Base-by-base conservation (phyloP, 1,284 basidiomycete genomes). In the Ganoderma boninense region DNA sequence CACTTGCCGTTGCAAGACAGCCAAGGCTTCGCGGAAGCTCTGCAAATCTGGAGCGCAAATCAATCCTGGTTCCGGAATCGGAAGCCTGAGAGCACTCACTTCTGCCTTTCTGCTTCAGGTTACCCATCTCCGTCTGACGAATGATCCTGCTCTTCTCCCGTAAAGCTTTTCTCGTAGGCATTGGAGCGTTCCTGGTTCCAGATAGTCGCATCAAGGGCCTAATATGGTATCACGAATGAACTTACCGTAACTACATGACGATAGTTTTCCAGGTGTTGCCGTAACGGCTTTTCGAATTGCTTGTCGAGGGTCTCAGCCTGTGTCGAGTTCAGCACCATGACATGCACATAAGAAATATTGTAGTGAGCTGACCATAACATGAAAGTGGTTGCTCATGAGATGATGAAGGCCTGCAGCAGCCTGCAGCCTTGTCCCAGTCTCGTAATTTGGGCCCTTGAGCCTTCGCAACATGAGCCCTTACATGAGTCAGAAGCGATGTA, bases 371-470 rank as follows among this genome's bases (percentile, higher is more conserved):
- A 94, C 95, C 77, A 98, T 84, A 66, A 98, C 89, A 80, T 96
- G 95, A 87, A 95, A 96, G 77, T 97, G 95, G 81, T 97, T 97
- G 67, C 93, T 92, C 77, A 97, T 93, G 74, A 98, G 88, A 81
- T 96, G 95, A 80, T 98, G 96, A 64, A 98, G 84, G 2, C 97
- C 97, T 20, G 93, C 91, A n/a, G 94, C 91, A 43, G 94, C 95
- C 78, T 96, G 90, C 62, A 95, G 82, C 72, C 93, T 84, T 71
- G 92, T 87, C 73, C 95, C 87, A 61, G 94, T 82, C 81, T 96
- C 89, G 81, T 97, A 91, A 75, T 91, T 84, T 62, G 95, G 87
- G 70, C 95, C 90, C 83, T 97, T 95, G 76, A 95, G 82, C 69
- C 92, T 94, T 73, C 49, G 26, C 43, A 67, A 49, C 46, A 63